Percentiles rank a stretch among this genome's conserved stretches.
These are phyloP conservation scores for Mortierella sp. DNA, from an alignment of 371 early-diverging fungal genomes.

Conservation along the genomic window DNA sequence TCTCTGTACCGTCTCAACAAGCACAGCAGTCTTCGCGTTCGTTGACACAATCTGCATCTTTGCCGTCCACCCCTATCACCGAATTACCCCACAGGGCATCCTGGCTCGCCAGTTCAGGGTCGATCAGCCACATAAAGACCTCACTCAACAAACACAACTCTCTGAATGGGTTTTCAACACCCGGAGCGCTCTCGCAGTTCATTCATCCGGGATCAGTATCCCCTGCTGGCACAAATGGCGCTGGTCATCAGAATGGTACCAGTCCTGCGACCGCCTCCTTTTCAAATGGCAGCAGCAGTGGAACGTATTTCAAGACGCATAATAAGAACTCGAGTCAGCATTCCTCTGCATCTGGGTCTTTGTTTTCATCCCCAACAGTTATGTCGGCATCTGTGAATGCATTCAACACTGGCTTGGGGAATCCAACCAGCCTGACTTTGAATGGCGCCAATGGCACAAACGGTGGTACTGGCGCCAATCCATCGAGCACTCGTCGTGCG, in stretches of 20 bases:
- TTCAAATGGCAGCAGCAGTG: conserved; percentile 15
- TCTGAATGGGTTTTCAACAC: conserved; percentile 44
- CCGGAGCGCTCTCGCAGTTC: conserved; percentile 52
- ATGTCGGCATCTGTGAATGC: conserved; percentile 53
- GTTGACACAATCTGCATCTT: conserved; percentile 19
- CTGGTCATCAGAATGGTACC: conserved; percentile 16
- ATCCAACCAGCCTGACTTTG: conserved; percentile 31
- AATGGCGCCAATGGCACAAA: conserved; percentile 20
- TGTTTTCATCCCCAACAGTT: conserved; percentile 45
- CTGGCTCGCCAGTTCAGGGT: conserved; percentile 53
- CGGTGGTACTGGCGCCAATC: too few species aligned
- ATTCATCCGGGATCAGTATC: conserved; percentile 53
- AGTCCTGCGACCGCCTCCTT: conserved; percentile 16
- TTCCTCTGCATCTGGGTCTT: conserved; percentile 32
- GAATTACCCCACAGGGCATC: conserved; percentile 27
- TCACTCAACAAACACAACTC: conserved; percentile 33
- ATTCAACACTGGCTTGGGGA: conserved; percentile 47
- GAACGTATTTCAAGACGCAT: conserved; percentile 38
- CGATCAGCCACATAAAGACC: conserved; percentile 45
- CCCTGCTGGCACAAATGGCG: conserved; percentile 8
- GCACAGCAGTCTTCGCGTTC: conserved; percentile 4
- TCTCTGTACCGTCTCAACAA: conserved; percentile 9
- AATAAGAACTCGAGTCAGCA: conserved; percentile 49
- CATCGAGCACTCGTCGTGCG: neutral
- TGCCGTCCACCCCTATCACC: conserved; percentile 30